These are phyloP conservation scores for Exserohilum rostratum DNA, from an alignment of 2,329 filamentous ascomycete genomes.

Conservation along the genomic window DNA sequence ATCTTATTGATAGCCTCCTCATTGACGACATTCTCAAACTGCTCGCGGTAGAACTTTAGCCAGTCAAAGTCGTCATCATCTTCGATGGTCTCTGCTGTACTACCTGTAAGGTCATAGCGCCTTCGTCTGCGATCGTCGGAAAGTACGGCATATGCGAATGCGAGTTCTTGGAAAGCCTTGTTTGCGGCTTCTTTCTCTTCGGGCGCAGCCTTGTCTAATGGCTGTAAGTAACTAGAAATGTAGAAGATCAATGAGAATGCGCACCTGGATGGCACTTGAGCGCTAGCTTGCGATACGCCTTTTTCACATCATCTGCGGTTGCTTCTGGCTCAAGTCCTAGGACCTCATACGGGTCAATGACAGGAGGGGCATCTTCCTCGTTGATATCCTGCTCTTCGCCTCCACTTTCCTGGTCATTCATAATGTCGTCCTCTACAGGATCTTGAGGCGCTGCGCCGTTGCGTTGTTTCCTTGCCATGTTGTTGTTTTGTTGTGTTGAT, in stretches of 20 bases:
- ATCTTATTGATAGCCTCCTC: constrained; percentile 77
- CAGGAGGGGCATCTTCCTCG: constrained; percentile 63
- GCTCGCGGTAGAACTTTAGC: constrained; percentile 85
- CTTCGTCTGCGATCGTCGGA: constrained; percentile 80
- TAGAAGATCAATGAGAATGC: constrained; percentile 15
- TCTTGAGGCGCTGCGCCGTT: constrained; percentile 11
- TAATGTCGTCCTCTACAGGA: constrained; percentile 15
- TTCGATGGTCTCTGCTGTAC: constrained; percentile 79
- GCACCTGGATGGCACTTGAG: constrained; percentile 78
- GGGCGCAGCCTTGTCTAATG: constrained; percentile 74
- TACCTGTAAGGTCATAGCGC: constrained; percentile 89
- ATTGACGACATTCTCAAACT: constrained; percentile 79
- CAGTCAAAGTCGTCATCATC: constrained; percentile 82
- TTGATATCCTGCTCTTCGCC: constrained; percentile 27
- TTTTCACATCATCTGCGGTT: constrained; percentile 80
- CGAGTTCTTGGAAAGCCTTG: constrained; percentile 83
- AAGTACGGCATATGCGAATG: constrained; percentile 92
- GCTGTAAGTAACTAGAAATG: constrained; percentile 14
- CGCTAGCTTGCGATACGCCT: constrained; percentile 88
- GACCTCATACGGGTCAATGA: constrained; percentile 78
- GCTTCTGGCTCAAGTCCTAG: constrained; percentile 74
- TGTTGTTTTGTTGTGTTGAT: constrained; percentile 9
- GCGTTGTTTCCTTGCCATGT: constrained; percentile 12
- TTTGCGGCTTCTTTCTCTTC: constrained; percentile 75
- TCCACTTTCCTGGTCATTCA: constrained; percentile 55